A percentile compares a stretch with the other conserved stretches of the same genome.
These are phyloP conservation scores for Alternaria burnsii DNA, from an alignment of 2,329 filamentous ascomycete genomes.

Conservation along the genomic window DNA sequence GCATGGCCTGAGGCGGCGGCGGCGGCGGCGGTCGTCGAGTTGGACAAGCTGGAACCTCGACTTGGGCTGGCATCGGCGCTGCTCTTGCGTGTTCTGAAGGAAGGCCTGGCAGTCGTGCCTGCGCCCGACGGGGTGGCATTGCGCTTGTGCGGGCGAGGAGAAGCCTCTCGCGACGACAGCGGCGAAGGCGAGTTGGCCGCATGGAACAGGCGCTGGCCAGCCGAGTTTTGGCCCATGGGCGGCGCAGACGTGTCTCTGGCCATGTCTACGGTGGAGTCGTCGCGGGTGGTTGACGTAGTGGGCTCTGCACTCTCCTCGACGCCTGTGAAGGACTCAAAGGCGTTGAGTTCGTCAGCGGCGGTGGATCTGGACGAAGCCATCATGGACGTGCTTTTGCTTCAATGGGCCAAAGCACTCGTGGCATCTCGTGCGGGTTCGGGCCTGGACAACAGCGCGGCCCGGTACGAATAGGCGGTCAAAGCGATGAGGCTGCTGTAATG, in stretches of 20 bases:
- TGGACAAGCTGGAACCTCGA: slow-evolving; percentile 48
- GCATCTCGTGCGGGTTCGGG: slow-evolving; percentile 42
- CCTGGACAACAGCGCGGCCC: slow-evolving; percentile 35
- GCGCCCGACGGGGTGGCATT: slow-evolving; percentile 29
- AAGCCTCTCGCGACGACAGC: slow-evolving; percentile 58
- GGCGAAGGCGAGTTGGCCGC: slow-evolving; percentile 50
- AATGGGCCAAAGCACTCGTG: slow-evolving; percentile 33
- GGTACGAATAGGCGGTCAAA: slow-evolving; percentile 40
- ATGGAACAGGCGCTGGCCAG: slow-evolving; percentile 39
- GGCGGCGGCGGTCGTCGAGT: slow-evolving; percentile 17
- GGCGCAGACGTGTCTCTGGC: slow-evolving; percentile 17
- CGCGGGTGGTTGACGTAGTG: slow-evolving; percentile 22
- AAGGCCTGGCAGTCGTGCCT: slow-evolving; percentile 33
- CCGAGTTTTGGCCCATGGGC: slow-evolving; percentile 37
- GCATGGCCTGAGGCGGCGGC: slow-evolving; percentile 61
- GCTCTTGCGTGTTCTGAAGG: slow-evolving; percentile 54
- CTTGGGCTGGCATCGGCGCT: slow-evolving; percentile 55
- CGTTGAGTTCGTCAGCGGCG: slow-evolving; percentile 30
- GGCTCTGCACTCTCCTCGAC: slow-evolving; percentile 51
- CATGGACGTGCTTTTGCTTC: slow-evolving; percentile 31
- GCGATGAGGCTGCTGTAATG: slow-evolving; percentile 25
- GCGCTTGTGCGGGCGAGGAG: slow-evolving; percentile 51
- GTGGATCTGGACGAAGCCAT: slow-evolving; percentile 22
- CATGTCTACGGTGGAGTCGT: slow-evolving; percentile 20
- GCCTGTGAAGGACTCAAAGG: slow-evolving; percentile 48